Conservation (phyloP, 805 yeast genomes). For the Torulaspora quercuum region DNA sequence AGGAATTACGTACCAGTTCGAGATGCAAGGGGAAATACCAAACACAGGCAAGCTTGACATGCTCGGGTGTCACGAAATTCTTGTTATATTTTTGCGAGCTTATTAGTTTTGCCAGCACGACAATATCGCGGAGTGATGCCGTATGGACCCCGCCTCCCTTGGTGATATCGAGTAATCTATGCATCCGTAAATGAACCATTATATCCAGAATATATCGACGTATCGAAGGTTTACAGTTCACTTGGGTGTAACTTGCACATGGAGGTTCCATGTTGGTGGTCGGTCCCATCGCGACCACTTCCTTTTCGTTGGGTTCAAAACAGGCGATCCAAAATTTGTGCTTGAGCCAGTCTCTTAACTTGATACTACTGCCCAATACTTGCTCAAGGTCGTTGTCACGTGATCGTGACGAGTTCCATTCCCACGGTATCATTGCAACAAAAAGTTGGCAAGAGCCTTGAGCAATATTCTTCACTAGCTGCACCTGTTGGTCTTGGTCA, state of each 20-base stretch:
- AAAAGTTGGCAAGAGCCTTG: slow-evolving; percentile 5
- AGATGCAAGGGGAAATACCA: slow-evolving; percentile 50
- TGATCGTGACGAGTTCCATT: slow-evolving; percentile 1
- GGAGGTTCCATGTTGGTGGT: not conserved
- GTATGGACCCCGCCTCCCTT: slow-evolving; percentile 51
- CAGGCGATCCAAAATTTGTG: slow-evolving; percentile 41
- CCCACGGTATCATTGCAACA: slow-evolving; percentile 17
- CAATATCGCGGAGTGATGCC: slow-evolving; percentile 44
- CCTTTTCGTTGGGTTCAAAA: slow-evolving; percentile 14
- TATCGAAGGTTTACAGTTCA: slow-evolving; percentile 46
- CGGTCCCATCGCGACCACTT: slow-evolving; percentile 5
- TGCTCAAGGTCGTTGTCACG: slow-evolving; percentile 3
- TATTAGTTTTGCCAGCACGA: slow-evolving; percentile 40
- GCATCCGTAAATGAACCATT: slow-evolving; percentile 52
- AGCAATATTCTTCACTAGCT: slow-evolving; percentile 16
- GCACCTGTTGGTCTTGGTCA: slow-evolving; percentile 13
- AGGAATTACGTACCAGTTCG: slow-evolving; percentile 44
- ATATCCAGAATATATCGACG: slow-evolving; percentile 56
- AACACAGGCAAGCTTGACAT: slow-evolving; percentile 47
- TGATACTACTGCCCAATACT: slow-evolving; percentile 11
- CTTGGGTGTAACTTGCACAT: slow-evolving; percentile 14
- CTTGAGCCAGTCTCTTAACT: slow-evolving; percentile 36
- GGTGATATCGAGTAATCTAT: slow-evolving; percentile 45
- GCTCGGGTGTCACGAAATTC: slow-evolving; percentile 48
- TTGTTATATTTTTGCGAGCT: slow-evolving; percentile 35